A percentile compares a stretch with the other conserved stretches of the same genome.
phyloP scores from a whole-genome alignment of 306 rosid genomes.

The Rubus idaeus region DNA sequence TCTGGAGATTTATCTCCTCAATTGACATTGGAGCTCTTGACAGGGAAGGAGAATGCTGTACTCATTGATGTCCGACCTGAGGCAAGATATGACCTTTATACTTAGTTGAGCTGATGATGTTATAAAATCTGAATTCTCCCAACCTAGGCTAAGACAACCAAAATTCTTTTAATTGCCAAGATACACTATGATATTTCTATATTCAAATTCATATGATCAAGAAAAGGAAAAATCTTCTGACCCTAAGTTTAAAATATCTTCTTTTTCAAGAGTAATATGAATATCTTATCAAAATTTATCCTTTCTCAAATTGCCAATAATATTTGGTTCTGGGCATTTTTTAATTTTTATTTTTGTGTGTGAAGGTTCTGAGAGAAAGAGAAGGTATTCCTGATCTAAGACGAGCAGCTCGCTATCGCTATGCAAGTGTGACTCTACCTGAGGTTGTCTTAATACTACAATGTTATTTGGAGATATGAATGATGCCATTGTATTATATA shows the following conservation, averaged over 20 bases:
- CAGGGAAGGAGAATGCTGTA: slow-evolving; percentile 59
- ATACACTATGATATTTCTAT: neutral
- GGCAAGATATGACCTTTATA: slow-evolving; percentile 61
- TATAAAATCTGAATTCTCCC: neutral
- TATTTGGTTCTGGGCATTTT: slow-evolving; percentile 17
- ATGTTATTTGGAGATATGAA: slow-evolving; percentile 18
- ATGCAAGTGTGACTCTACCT: slow-evolving; percentile 62
- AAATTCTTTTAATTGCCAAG: neutral
- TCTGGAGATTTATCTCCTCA: slow-evolving; percentile 88
- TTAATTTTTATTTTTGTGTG: neutral
- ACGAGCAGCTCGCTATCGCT: slow-evolving; percentile 80
- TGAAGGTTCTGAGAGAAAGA: slow-evolving; percentile 69
- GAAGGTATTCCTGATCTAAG: slow-evolving; percentile 91
- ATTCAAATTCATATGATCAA: slow-evolving; percentile 6
- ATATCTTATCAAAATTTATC: neutral
- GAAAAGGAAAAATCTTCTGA: neutral
- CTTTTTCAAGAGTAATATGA: slow-evolving; percentile 6
- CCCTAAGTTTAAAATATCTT: neutral
- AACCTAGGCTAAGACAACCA: neutral
- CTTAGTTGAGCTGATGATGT: slow-evolving; percentile 12
- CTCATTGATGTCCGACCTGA: slow-evolving; percentile 84
- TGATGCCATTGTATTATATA: neutral
- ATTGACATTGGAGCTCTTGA: slow-evolving; percentile 67
- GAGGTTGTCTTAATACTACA: slow-evolving; percentile 61
- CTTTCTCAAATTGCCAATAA: slow-evolving; percentile 22